phyloP scores from a whole-genome alignment of 306 rosid species.

The Notholithocarpus densiflorus region DNA sequence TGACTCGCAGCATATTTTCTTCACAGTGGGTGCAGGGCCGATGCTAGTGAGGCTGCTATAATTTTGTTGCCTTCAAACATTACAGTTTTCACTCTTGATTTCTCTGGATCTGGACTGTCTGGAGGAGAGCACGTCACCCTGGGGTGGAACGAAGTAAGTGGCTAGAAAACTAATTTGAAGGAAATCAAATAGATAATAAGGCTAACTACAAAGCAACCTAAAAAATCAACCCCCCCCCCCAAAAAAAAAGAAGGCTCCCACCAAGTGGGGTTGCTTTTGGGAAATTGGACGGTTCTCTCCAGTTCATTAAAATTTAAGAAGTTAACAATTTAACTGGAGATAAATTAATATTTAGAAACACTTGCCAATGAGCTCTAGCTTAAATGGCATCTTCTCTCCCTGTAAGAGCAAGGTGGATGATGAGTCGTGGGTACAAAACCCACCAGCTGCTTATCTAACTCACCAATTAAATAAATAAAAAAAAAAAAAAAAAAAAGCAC shows the following conservation, averaged over 20 bases:
- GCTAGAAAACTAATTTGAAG: slow-evolving; percentile 10
- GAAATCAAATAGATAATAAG: neutral
- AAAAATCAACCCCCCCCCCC: too few species aligned
- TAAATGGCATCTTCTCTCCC: too few species aligned
- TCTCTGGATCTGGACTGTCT: slow-evolving; percentile 95
- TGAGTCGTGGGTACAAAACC: too few species aligned
- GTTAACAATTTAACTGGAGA: neutral
- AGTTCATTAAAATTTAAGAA: neutral
- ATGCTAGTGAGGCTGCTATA: slow-evolving; percentile 95
- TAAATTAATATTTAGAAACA: neutral
- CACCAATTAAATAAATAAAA: too few species aligned
- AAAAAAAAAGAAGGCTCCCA: too few species aligned
- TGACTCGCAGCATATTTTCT: slow-evolving; percentile 31
- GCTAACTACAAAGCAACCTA: too few species aligned
- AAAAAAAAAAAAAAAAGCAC: too few species aligned
- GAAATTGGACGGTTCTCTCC: neutral
- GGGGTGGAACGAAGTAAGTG: slow-evolving; percentile 95
- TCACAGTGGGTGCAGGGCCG: slow-evolving; percentile 95
- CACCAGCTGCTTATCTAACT: too few species aligned
- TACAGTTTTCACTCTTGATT: slow-evolving; percentile 90
- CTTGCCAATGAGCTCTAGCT: neutral
- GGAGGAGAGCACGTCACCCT: slow-evolving; percentile 96
- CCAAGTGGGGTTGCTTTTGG: neutral
- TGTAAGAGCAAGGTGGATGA: too few species aligned
- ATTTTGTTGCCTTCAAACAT: slow-evolving; percentile 91